phyloP scores from a whole-genome alignment of 768 basidiomycete species.

The Naganishia friedmannii region DNA sequence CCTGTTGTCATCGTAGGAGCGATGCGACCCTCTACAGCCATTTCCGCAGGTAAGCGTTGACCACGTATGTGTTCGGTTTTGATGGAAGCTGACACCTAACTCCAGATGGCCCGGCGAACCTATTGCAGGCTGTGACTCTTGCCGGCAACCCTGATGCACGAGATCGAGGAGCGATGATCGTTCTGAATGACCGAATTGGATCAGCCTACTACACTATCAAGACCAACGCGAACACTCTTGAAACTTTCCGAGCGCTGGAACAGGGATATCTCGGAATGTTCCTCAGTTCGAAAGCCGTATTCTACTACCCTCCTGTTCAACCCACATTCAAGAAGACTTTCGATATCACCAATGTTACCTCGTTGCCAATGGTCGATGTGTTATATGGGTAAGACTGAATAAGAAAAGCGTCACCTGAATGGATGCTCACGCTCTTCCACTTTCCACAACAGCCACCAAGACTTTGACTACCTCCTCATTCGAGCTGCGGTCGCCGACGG shows the following conservation, averaged over 20 bases:
- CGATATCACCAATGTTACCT: conserved; percentile 32
- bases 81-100: neutral
- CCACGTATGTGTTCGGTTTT: neutral
- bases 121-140: conserved; percentile 43
- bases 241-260: conserved; percentile 50
- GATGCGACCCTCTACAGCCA: conserved; percentile 49
- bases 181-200: conserved; percentile 50
- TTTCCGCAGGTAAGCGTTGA: conserved; percentile 36
- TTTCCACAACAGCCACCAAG: conserved; percentile 13
- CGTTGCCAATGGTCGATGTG: conserved; percentile 38
- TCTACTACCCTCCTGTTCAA: conserved; percentile 38
- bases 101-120: conserved; percentile 44
- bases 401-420: neutral
- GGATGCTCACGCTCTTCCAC: neutral
- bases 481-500: conserved; percentile 33
- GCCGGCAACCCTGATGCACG: conserved; percentile 35
- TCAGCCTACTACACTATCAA: conserved; percentile 46
- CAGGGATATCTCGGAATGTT: conserved; percentile 48
- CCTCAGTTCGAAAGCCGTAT: conserved; percentile 37
- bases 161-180: conserved; percentile 44
- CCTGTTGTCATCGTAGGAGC: conserved; percentile 49
- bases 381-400: conserved; percentile 29
- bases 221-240: conserved; percentile 42
- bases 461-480: conserved; percentile 29
- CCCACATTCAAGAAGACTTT: conserved; percentile 53